Evolutionary conservation across 192 early-diverging fungal species (phyloP).

Genomic region (Cladochytrium replicatum): DNA sequence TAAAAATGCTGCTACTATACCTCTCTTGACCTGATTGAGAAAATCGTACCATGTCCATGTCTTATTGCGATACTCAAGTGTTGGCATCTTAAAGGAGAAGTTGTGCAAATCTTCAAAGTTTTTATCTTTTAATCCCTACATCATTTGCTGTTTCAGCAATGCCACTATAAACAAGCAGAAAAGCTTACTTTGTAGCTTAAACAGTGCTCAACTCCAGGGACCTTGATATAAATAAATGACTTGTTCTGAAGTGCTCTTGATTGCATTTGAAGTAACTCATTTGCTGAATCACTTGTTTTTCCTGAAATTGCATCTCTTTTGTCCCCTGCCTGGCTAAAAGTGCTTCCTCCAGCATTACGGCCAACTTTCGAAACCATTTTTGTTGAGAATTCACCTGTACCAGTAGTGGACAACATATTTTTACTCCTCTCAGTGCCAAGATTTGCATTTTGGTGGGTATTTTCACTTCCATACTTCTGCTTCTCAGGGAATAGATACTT

Average conservation of each 20-base stretch:
- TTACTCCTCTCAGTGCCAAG: too few relatives aligned
- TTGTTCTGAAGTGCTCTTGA: constrained; percentile 70
- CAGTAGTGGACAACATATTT: background rate
- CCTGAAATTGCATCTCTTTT: too few relatives aligned
- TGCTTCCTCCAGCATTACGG: too few relatives aligned
- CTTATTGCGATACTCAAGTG: constrained; percentile 69
- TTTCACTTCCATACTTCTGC: constrained; percentile 11
- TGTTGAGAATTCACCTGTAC: too few relatives aligned
- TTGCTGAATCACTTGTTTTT: too few relatives aligned
- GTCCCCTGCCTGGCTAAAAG: too few relatives aligned
- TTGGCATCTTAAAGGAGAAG: constrained; percentile 64
- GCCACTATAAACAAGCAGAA: constrained; percentile 3
- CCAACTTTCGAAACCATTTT: too few relatives aligned
- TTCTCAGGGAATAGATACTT: constrained; percentile 72
- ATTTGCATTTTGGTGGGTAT: background rate
- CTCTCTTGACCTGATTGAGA: constrained; percentile 56
- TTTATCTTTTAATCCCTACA: constrained; percentile 63
- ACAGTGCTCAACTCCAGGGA: constrained; percentile 70
- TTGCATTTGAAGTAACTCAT: constrained; percentile 77
- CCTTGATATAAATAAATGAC: constrained; percentile 85
- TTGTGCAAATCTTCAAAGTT: constrained; percentile 65
- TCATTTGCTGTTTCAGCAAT: background rate
- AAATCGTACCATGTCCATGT: constrained; percentile 76
- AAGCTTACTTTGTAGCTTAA: constrained; percentile 67
- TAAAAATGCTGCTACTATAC: constrained; percentile 21